phyloP scores from a whole-genome alignment of 768 basidiomycete genomes.

The Ephemerocybe angulata region DNA sequence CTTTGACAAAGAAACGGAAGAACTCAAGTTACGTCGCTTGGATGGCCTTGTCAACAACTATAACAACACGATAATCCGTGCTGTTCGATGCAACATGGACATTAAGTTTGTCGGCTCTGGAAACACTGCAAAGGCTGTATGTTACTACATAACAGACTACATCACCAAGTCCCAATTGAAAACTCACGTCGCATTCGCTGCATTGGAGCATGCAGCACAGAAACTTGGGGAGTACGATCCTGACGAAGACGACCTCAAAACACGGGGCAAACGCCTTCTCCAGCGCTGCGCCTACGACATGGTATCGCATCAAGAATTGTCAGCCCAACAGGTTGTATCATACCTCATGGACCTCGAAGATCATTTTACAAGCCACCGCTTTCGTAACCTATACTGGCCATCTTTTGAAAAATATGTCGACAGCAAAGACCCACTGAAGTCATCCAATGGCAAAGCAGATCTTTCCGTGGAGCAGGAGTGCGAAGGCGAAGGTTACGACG shows the following conservation, averaged over 20 bases:
- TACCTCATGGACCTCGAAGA: conserved; percentile 33
- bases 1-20: conserved; percentile 29
- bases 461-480: not conserved
- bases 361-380: conserved; percentile 36
- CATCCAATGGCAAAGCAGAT: not conserved
- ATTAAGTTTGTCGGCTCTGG: conserved; percentile 45
- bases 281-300: conserved; percentile 35
- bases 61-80: conserved; percentile 33
- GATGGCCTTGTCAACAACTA: conserved; percentile 44
- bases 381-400: conserved; percentile 32
- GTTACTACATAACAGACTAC: conserved; percentile 49
- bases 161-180: conserved; percentile 43
- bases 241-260: conserved; percentile 13
- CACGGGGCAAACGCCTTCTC: conserved; percentile 28
- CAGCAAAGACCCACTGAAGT: not conserved
- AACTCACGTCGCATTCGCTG: conserved; percentile 37
- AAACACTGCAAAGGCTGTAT: conserved; percentile 34
- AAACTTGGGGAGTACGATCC: conserved; percentile 23
- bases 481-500: no score
- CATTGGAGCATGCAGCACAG: conserved; percentile 31
- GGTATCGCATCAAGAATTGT: conserved; percentile 37
- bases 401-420: conserved; percentile 27
- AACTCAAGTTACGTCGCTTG: conserved; percentile 26
- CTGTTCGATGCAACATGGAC: conserved; percentile 43
- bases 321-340: conserved; percentile 33